Evolutionary conservation across 108 stramenopile genomes (phyloP), one percentile per base, ranked within the genome.

Genomic region (Cylindrotheca closterium): DNA sequence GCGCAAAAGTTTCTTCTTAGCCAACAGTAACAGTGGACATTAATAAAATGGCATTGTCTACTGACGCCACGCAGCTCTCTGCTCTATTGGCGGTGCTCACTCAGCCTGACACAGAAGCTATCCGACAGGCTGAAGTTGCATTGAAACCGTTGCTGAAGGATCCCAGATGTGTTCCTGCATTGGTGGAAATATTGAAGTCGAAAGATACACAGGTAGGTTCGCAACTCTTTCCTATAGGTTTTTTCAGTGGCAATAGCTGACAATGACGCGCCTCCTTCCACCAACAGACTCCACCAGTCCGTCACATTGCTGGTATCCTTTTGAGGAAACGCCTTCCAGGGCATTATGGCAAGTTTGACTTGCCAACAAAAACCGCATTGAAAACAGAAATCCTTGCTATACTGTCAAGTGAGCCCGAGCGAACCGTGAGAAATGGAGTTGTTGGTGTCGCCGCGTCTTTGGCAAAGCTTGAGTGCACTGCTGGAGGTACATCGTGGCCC

Each of bases 291-390:
- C 65, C 62, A 25, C 67, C 92, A 23, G 91, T 89, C 25, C 89
- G 97, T 58, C 96, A 96, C 71, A 87, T 96, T 19, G 86, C 89
- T 34, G 95, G 89, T 45, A 87, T 96, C 67, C 78, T 96, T 48
- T 80, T 98, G 27, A 87, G 95, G 45, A 96, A 96, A 77, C 87
- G 93, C 33, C 77, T 98, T 25, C 47, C 75, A 2, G 73, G 79
- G 22, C 96, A 94, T 66, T 94, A 92, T 60, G 56, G 68, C 27
- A 83, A 79, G 31, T 91, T 93, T 69, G 85, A 90, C 70, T 67
- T 60, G 4, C 31, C 63, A 21, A 78, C 75, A 52, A 84, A 87
- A 65, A 63, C 72, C 25, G 67, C 71, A 1, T 61, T 93, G 58
- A 87, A 90, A 55, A 57, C 74, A 24, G 80, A 91, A 61, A 60